Conservation (phyloP, 2,329 filamentous ascomycete species). For the Colletotrichum caudatum region DNA sequence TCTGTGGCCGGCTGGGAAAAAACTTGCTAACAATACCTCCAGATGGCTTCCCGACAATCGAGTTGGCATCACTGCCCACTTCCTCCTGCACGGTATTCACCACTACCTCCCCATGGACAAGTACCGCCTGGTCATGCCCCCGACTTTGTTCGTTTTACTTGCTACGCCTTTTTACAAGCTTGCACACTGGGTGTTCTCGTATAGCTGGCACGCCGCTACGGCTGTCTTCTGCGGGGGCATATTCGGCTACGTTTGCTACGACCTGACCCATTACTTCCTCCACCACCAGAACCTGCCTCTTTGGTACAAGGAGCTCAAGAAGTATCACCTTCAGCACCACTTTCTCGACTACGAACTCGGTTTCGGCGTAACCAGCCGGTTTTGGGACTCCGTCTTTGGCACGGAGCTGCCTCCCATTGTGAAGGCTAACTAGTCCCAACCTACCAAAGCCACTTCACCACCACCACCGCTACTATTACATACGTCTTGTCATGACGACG, state of each 20-base stretch:
- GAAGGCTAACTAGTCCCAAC: conserved; percentile 51
- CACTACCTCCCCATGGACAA: conserved; percentile 99
- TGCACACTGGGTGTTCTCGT: conserved; percentile 84
- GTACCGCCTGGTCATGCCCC: conserved; percentile 97
- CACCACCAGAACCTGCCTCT: conserved; percentile 92
- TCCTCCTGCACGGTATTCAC: conserved; percentile 95
- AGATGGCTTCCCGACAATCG: conserved; percentile 93
- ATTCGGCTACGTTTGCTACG: conserved; percentile 96
- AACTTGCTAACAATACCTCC: conserved; percentile 47
- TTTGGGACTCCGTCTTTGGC: conserved; percentile 95
- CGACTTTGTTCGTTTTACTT: conserved; percentile 84
- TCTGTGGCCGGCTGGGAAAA: neutral
- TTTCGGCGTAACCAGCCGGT: conserved; percentile 94
- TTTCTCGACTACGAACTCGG: conserved; percentile 98
- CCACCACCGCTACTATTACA: neutral
- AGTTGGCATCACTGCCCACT: conserved; percentile 87
- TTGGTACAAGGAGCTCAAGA: conserved; percentile 94
- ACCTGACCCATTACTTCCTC: conserved; percentile 98
- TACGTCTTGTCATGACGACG: conserved; percentile 32
- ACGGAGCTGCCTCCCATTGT: conserved; percentile 75
- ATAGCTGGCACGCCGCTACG: conserved; percentile 84
- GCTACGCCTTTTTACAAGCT: conserved; percentile 94
- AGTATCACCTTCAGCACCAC: conserved; percentile 96
- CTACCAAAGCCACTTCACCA: neutral
- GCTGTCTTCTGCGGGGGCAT: conserved; percentile 89